A percentile compares a stretch with the other conserved stretches of the same genome.
Evolutionary conservation across 805 yeast species (phyloP).

Genomic region (Wickerhamomyces subpelliculosus): DNA sequence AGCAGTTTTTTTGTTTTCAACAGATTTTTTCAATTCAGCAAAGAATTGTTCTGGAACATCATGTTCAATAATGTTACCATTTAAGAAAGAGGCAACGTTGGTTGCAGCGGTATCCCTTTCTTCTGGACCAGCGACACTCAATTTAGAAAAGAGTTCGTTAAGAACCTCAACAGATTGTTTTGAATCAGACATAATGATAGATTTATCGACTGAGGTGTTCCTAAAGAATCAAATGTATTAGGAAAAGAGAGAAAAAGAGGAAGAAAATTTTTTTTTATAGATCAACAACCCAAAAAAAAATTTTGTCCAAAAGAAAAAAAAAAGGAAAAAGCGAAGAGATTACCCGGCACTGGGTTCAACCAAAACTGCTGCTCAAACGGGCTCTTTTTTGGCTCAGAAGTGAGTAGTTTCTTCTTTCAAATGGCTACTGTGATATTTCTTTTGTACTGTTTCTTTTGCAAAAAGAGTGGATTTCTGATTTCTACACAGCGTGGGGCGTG

Average conservation of each 20-base stretch:
- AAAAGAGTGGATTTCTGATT: too few relatives aligned
- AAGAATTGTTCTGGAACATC: slow-evolving; percentile 93
- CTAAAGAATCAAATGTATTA: background rate
- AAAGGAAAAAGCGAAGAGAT: background rate
- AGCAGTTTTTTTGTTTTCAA: slow-evolving; percentile 76
- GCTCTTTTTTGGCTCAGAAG: too few relatives aligned
- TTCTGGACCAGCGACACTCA: slow-evolving; percentile 82
- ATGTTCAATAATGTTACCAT: slow-evolving; percentile 96
- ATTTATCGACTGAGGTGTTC: background rate
- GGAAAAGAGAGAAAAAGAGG: background rate
- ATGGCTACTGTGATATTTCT: too few relatives aligned
- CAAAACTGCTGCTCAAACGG: too few relatives aligned
- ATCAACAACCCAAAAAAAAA: background rate
- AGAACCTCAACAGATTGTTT: slow-evolving; percentile 62
- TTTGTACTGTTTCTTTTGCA: too few relatives aligned
- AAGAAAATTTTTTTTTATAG: background rate
- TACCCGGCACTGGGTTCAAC: too few relatives aligned
- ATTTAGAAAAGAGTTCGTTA: slow-evolving; percentile 87
- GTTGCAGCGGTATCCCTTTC: slow-evolving; percentile 80
- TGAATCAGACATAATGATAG: slow-evolving; percentile 35
- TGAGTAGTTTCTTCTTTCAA: too few relatives aligned
- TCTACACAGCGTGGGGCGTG: too few relatives aligned
- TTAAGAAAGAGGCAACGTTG: slow-evolving; percentile 87
- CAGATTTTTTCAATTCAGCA: slow-evolving; percentile 63
- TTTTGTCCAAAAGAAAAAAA: background rate